Evolutionary conservation across 306 rosid species (phyloP), one percentile per base, ranked within the genome.

Genomic region (Rosa multiflora): DNA sequence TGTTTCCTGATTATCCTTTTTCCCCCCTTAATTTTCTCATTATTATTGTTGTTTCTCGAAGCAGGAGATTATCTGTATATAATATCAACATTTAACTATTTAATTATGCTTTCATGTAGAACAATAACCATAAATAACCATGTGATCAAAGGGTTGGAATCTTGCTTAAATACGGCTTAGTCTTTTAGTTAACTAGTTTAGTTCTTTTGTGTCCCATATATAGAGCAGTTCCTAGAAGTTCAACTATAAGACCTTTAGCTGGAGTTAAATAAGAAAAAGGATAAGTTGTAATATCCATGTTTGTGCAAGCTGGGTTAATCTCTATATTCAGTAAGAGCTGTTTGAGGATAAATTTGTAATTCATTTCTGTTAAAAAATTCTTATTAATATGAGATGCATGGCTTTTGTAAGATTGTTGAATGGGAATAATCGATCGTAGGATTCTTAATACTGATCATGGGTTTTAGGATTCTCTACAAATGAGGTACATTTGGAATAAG

Each of bases 211-310:
- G 18, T 43, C 37, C 73, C 52, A 69, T 62, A 17, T 17, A 2
- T 3, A 49, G 18, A 52, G 13, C 12, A 52, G 76, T 20, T 73
- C 10, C 61, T 52, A 35, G 64, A 52, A 9, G 20, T 47, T 29
- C 8, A 18, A 35, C 58, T 35, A 15, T 32, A 51, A 35, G 17
- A 18, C 43, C 67, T 55, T 55, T 5, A 64, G 32, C 51, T 53
- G 49, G 35, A 39, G 66, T 44, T 44, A 12, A 12, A 51, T 15
- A 17, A 21, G 21, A 15, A n/a, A 7, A 55, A 17, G 20, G n/a
- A 37, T 37, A 64, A 48, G 37, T 12, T 76, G 52, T 56, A 74
- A 20, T 32, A 63, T 79, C 70, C 56, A 14, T 14, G 48, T 73
- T 51, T 48, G 32, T 53, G 58, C 11, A 55, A 52, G 46, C 67